Conservation (phyloP, 768 basidiomycete genomes). For the Boletus pseudo-olivaceus region DNA sequence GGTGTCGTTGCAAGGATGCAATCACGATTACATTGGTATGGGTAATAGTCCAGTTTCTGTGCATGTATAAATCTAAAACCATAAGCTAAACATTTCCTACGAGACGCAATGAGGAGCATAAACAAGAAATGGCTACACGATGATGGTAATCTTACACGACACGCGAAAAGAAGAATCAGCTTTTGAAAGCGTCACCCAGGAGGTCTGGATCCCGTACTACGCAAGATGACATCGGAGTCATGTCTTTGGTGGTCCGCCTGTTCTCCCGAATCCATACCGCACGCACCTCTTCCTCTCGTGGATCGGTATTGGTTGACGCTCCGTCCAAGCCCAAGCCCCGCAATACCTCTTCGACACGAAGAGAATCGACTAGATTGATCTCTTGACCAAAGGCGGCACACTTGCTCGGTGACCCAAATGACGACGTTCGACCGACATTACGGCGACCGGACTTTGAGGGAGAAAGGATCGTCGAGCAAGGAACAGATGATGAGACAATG, state of each 20-base stretch:
- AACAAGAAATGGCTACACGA: slow-evolving; percentile 10
- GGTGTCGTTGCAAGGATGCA: slow-evolving; percentile 3
- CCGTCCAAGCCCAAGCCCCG: slow-evolving; percentile 53
- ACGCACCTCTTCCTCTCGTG: slow-evolving; percentile 42
- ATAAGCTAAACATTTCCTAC: slow-evolving; percentile 14
- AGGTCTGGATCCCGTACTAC: slow-evolving; percentile 6
- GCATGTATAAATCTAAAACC: slow-evolving; percentile 25
- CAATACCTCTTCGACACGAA: slow-evolving; percentile 66
- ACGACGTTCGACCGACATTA: slow-evolving; percentile 52
- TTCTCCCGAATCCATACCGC: slow-evolving; percentile 42
- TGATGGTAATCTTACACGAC: slow-evolving; percentile 3
- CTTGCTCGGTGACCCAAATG: slow-evolving; percentile 43
- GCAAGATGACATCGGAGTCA: slow-evolving; percentile 19
- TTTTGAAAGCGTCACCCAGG: slow-evolving; percentile 35
- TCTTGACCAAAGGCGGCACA: slow-evolving; percentile 40
- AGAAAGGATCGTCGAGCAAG: slow-evolving; percentile 31
- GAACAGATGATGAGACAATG: slow-evolving; percentile 42
- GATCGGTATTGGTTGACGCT: slow-evolving; percentile 26
- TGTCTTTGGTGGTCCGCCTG: slow-evolving; percentile 36
- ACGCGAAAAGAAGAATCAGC: slow-evolving; percentile 17
- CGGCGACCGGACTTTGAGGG: slow-evolving; percentile 50
- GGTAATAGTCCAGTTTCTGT: slow-evolving; percentile 3
- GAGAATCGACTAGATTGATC: slow-evolving; percentile 51
- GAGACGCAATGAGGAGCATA: slow-evolving; percentile 6
- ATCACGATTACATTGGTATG: slow-evolving; percentile 8